phyloP scores from a whole-genome alignment of 2,329 filamentous ascomycete species.

The Sporothrix dimorphospora region DNA sequence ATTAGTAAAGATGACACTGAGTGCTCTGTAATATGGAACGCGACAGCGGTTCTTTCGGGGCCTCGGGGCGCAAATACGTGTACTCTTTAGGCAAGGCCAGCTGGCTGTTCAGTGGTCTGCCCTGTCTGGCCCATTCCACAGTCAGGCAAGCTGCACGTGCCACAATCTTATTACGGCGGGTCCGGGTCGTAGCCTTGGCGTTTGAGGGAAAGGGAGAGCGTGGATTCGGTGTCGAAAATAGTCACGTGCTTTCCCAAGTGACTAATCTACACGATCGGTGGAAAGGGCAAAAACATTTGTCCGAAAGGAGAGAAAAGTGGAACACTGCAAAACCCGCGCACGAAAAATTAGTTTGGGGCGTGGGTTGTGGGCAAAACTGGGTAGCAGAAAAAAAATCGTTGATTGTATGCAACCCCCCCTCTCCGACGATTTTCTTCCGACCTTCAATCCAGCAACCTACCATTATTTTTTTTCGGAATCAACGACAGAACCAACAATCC shows the following conservation, averaged over 20 bases:
- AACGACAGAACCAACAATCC: constrained; percentile 40
- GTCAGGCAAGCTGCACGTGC: constrained; percentile 14
- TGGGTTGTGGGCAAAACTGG: constrained; percentile 18
- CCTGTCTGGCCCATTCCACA: neutral
- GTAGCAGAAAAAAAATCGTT: constrained; percentile 27
- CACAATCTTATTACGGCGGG: constrained; percentile 9
- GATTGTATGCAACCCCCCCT: constrained; percentile 28
- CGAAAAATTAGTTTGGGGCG: constrained; percentile 30
- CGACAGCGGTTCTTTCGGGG: neutral
- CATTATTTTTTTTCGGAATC: constrained; percentile 36
- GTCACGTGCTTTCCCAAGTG: constrained; percentile 20
- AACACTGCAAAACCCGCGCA: constrained; percentile 25
- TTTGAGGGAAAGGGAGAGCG: too few species aligned
- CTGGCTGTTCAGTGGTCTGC: neutral
- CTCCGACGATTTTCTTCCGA: constrained; percentile 32
- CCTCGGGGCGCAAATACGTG: neutral
- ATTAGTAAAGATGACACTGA: constrained; percentile 22
- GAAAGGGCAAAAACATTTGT: constrained; percentile 26
- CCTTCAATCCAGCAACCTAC: constrained; percentile 32
- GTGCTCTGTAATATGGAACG: constrained; percentile 6
- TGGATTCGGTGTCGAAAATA: neutral
- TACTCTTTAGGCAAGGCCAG: constrained; percentile 7
- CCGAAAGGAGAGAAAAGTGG: constrained; percentile 18
- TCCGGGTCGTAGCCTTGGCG: neutral
- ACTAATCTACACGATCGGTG: too few species aligned